Conservation (phyloP, 768 basidiomycete genomes). For the Russula lepida region DNA sequence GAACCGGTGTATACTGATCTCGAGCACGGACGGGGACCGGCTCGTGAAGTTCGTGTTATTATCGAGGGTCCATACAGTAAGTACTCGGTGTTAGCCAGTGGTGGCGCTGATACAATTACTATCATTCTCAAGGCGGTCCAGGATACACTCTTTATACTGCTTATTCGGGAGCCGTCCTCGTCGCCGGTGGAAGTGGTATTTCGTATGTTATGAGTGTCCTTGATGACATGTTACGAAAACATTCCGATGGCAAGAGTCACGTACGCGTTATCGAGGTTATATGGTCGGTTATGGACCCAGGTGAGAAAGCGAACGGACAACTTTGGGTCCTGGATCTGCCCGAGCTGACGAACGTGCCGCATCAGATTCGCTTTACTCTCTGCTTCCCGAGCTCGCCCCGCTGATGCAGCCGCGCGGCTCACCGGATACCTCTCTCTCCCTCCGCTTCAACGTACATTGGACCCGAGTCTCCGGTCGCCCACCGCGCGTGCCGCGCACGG, state of each 20-base stretch:
- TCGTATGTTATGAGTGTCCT: slow-evolving; percentile 46
- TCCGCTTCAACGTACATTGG: slow-evolving; percentile 38
- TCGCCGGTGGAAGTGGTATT: slow-evolving; percentile 56
- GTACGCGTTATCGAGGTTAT: slow-evolving; percentile 42
- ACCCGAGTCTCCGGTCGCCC: slow-evolving; percentile 31
- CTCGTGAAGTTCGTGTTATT: slow-evolving; percentile 31
- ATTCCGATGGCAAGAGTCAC: slow-evolving; percentile 29
- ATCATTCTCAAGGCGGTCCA: slow-evolving; percentile 30
- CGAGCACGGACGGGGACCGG: slow-evolving; percentile 2
- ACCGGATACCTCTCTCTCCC: slow-evolving; percentile 24
- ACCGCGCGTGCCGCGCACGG: slow-evolving; percentile 16
- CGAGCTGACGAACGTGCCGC: slow-evolving; percentile 20
- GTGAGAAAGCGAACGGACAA: slow-evolving; percentile 26
- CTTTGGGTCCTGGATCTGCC: slow-evolving; percentile 1
- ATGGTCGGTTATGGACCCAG: slow-evolving; percentile 43
- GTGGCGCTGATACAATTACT: slow-evolving; percentile 15
- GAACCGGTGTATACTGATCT: slow-evolving; percentile 10
- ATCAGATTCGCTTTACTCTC: slow-evolving; percentile 31
- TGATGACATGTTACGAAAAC: slow-evolving; percentile 42
- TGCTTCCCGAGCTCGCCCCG: slow-evolving; percentile 32
- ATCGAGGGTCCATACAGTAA: slow-evolving; percentile 49
- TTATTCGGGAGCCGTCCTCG: slow-evolving; percentile 46
- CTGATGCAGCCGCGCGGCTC: slow-evolving; percentile 30
- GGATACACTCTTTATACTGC: slow-evolving; percentile 40
- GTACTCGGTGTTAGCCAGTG: not conserved